Evolutionary conservation across 176 grass and related monocot species (phyloP).

Genomic region (sorghum (Sorghum bicolor)): DNA sequence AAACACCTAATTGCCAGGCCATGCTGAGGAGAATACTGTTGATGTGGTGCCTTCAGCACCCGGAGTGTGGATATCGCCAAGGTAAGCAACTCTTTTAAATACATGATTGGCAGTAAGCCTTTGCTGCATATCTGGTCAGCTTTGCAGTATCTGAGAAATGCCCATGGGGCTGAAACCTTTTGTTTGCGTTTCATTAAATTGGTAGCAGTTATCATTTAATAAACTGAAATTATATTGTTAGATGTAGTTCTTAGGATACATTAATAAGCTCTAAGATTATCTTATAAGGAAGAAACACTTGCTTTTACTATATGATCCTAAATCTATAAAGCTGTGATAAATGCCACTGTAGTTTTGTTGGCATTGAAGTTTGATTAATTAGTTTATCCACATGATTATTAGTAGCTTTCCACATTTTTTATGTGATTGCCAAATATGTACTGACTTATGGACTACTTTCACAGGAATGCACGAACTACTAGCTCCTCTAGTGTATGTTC

Average conservation of each 20-base stretch:
- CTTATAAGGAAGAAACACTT: neutral
- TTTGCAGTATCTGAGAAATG: neutral
- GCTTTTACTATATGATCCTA: neutral
- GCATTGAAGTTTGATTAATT: constrained; percentile 15
- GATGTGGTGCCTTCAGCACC: constrained; percentile 91
- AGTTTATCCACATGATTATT: neutral
- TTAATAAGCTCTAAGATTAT: constrained; percentile 12
- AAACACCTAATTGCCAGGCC: constrained; percentile 70
- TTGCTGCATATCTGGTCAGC: neutral
- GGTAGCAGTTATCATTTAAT: neutral
- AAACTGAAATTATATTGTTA: neutral
- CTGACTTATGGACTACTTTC: constrained; percentile 16
- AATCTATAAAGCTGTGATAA: neutral
- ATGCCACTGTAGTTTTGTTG: neutral
- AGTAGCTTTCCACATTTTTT: neutral
- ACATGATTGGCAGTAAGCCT: neutral
- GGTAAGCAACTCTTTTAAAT: constrained; percentile 41
- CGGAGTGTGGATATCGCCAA: constrained; percentile 85
- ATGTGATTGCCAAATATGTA: constrained; percentile 4
- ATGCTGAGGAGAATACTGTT: constrained; percentile 85
- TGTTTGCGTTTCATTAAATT: constrained; percentile 16
- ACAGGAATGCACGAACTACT: constrained; percentile 98
- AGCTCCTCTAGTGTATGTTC: constrained; percentile 90
- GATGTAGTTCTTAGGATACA: neutral
- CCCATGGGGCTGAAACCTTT: neutral